Base-by-base conservation (phyloP, 176 grass and related monocot genomes). In the Aegilops sharonensis region DNA sequence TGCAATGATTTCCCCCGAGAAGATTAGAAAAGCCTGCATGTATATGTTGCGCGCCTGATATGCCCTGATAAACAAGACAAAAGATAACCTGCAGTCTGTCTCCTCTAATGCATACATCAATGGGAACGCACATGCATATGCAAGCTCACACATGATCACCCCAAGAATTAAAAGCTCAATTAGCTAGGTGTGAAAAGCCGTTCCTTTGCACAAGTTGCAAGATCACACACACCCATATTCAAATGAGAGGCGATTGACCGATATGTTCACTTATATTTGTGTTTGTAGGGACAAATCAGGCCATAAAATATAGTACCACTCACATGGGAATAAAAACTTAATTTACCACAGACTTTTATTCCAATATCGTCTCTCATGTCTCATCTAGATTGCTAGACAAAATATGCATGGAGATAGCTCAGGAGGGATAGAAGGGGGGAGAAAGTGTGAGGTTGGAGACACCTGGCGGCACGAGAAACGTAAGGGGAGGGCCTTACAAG, bases 391-490 rank as follows among this genome's bases (percentile, higher is more conserved):
- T 68, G 10, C 1, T 2, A 67, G 27, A 81, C 40, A 42, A 54
- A 54, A 54, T 15, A 39, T 57, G 42, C 42, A 25, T 31, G 12
- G 4, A 39, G 0, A 6, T 88, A 93, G 88, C 88, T 93, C 91
- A 88, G 85, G 85, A 93, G 91, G 91, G 91, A 93, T 93, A 93
- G 91, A 90, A 25, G 13, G 23, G 67, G 5, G 8, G 0, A 34
- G 24, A 24, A 57, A 64, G 14, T 2, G 78, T 35, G 60, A 76
- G 78, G 61, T 42, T 34, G 60, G 1, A 25, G 24, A 63, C 61
- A 17, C 8, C 18, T 0, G 10, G 18, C 1, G 2, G 81, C 14
- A 20, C 74, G 39, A 3, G 5, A 54, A 31, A 21, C 3, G 1
- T 4, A 18, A 31, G 39, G 17, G 20, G 3, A 66, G 71, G 88